These are phyloP conservation scores for Cercospora zeina DNA, from an alignment of 2,329 filamentous ascomycete genomes.

Conservation along the genomic window DNA sequence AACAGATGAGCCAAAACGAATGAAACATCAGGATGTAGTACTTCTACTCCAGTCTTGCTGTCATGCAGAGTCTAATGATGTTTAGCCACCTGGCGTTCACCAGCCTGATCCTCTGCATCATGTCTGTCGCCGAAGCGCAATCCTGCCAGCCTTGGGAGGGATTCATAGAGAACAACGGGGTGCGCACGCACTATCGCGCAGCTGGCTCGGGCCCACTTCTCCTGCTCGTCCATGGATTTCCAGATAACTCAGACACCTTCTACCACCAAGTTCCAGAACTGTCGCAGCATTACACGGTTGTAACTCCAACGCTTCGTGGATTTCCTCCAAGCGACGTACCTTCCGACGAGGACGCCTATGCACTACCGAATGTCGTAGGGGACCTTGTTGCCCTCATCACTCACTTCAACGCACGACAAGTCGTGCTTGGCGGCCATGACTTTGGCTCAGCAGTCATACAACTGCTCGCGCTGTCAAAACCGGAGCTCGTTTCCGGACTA, in stretches of 20 bases:
- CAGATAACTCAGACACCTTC: conserved; percentile 6
- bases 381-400: conserved; percentile 5
- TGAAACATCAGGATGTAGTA: not conserved
- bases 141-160: conserved; percentile 9
- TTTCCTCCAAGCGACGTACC: conserved; percentile 7
- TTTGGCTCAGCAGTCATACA: not conserved
- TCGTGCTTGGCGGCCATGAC: conserved; percentile 1
- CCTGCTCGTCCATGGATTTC: conserved; percentile 7
- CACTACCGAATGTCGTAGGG: conserved; percentile 1
- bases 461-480: not conserved
- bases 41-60: not conserved
- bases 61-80: not conserved
- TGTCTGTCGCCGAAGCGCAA: not conserved
- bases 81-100: not conserved
- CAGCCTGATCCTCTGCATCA: not conserved
- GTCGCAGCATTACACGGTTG: conserved; percentile 12
- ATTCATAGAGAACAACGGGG: conserved; percentile 13
- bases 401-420: not conserved
- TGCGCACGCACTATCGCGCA: conserved; percentile 15
- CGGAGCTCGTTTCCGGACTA: conserved; percentile 7
- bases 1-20: not conserved
- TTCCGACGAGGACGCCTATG: conserved; percentile 1
- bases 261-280: conserved; percentile 9
- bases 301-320: conserved; percentile 7
- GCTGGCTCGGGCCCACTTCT: conserved; percentile 9